A percentile compares a stretch with the other conserved stretches of the same genome.
phyloP scores from a whole-genome alignment of 1,284 basidiomycete genomes.

The Rhizopogon parksii region DNA sequence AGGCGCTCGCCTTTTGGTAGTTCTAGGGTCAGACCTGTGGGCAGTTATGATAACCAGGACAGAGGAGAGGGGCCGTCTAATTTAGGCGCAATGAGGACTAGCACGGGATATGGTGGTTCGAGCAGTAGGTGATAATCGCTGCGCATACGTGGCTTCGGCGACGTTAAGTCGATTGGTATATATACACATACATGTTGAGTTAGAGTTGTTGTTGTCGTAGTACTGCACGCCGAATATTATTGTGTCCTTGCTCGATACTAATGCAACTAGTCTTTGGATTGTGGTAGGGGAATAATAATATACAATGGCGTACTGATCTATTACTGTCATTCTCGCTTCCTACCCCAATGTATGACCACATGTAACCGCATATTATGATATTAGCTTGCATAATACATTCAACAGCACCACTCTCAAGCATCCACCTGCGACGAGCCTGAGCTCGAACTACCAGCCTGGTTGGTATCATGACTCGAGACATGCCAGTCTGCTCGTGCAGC shows the following conservation, averaged over 20 bases:
- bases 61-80: constrained; percentile 64
- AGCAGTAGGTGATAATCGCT: constrained; percentile 38
- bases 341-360: background rate
- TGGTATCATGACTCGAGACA: constrained; percentile 6
- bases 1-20: constrained; percentile 19
- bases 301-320: background rate
- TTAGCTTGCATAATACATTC: constrained; percentile 10
- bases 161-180: too few species aligned
- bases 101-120: constrained; percentile 67
- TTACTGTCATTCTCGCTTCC: too few species aligned
- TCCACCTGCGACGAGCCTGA: background rate
- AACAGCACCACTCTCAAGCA: background rate
- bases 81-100: constrained; percentile 56
- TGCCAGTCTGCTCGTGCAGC: constrained; percentile 19
- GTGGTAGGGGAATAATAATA: background rate
- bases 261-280: too few species aligned
- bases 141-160: too few species aligned
- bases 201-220: too few species aligned
- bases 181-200: too few species aligned
- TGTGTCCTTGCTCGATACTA: too few species aligned
- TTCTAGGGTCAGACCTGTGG: constrained; percentile 18
- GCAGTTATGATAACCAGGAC: constrained; percentile 36
- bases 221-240: too few species aligned
- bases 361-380: background rate
- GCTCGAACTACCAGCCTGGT: constrained; percentile 6